phyloP scores from a whole-genome alignment of 2,329 filamentous ascomycete species.

The Sarocladium oryzae region DNA sequence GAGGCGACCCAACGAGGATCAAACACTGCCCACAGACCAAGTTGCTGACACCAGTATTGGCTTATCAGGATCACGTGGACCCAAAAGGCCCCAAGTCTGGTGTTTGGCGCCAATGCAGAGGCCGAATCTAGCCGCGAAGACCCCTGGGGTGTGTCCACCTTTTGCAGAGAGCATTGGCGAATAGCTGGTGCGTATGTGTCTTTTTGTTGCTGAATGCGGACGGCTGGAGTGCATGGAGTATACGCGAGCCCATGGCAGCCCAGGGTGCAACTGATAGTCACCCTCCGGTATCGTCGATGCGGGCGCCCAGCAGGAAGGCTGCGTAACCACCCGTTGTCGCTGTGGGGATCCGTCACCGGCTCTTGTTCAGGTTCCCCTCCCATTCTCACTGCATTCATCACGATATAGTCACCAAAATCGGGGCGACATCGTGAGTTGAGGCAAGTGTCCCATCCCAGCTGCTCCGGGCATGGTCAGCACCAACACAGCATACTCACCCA shows the following conservation, averaged over 20 bases:
- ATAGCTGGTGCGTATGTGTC: conserved; percentile 3
- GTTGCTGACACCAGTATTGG: conserved; percentile 8
- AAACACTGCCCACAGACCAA: conserved; percentile 4
- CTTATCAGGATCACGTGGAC: conserved; percentile 10
- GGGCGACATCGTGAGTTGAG: conserved; percentile 2
- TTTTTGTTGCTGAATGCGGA: conserved; percentile 6
- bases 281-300: conserved; percentile 9
- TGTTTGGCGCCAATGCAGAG: conserved; percentile 7
- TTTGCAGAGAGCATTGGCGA: background rate
- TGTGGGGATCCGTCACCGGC: conserved; percentile 6
- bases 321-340: conserved; percentile 3
- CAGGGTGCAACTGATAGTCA: conserved; percentile 1
- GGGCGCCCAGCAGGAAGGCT: background rate
- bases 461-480: background rate
- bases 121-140: conserved; percentile 7
- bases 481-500: background rate
- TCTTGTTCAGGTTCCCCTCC: background rate
- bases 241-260: background rate
- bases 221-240: conserved; percentile 8
- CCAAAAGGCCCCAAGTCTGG: background rate
- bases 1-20: background rate
- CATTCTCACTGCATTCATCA: background rate
- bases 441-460: background rate
- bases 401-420: background rate
- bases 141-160: conserved; percentile 8